Evolutionary conservation across 2,329 filamentous ascomycete species (phyloP).

Genomic region (Colletotrichum caudatum): DNA sequence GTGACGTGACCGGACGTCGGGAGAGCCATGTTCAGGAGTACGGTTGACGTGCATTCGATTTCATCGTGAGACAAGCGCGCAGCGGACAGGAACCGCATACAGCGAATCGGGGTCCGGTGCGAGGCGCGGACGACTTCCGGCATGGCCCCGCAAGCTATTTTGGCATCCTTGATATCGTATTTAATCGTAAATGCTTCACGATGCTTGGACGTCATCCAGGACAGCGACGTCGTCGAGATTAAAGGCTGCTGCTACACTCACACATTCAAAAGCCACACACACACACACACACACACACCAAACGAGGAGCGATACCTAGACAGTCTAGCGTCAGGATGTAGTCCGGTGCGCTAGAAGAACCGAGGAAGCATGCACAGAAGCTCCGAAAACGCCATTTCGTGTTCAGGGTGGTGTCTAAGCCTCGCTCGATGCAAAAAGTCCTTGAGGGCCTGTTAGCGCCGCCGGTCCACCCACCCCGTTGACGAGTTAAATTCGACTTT

Average conservation of each 20-base stretch:
- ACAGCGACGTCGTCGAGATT: constrained; percentile 17
- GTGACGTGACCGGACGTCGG: constrained; percentile 16
- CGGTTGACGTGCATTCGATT: constrained; percentile 8
- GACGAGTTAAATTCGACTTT: constrained; percentile 33
- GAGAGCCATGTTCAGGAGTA: constrained; percentile 15
- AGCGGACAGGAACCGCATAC: not conserved
- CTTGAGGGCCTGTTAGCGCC: constrained; percentile 31
- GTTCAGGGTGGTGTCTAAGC: constrained; percentile 36
- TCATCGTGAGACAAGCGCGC: constrained; percentile 14
- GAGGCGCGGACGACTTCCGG: not conserved
- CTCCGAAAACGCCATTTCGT: constrained; percentile 25
- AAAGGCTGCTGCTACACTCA: constrained; percentile 6
- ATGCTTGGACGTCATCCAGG: constrained; percentile 5
- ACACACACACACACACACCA: not conserved
- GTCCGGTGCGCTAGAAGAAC: constrained; percentile 41
- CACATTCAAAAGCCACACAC: not conserved
- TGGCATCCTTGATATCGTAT: constrained; percentile 3
- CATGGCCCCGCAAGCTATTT: not conserved
- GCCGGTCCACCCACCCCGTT: constrained; percentile 23
- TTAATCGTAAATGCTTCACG: not conserved
- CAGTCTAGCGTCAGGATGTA: constrained; percentile 32
- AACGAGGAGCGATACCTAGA: constrained; percentile 13
- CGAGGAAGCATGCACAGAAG: constrained; percentile 41
- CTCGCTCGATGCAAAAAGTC: constrained; percentile 41
- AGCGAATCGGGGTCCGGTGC: not conserved